Evolutionary conservation across 208 protist genomes (phyloP), one percentile per base, ranked within the genome.

Genomic region (Tritrichomonas musculus): DNA sequence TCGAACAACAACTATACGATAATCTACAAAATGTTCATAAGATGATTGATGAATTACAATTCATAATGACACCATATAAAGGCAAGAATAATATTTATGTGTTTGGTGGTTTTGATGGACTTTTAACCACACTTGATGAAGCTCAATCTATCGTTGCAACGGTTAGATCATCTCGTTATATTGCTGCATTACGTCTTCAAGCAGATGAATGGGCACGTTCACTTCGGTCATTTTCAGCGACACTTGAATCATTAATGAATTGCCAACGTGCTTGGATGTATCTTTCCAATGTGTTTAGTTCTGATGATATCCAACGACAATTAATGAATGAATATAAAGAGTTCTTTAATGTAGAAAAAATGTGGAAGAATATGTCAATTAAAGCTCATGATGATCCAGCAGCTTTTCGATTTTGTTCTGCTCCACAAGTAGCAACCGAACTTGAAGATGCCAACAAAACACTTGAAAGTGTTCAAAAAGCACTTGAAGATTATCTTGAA

Each of bases 381-480:
- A 41, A 64, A 69, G 57, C 88, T 50, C 57, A 69, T 39, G 88
- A 92, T 57, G 57, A 92, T 72, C 88, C 88, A 41, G n/a, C 36
- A 49, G 88, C 88, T 47, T 69, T 92, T 33, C 69, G n/a, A 64
- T 92, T 64, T 64, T 92, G 88, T 41, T 57, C 55, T 25, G 55
- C 50, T 13, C 36, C 50, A 33, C 33, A 69, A 64, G 44, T 47
- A 17, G 22, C 50, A 66, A 33, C 36, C 25, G 44, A 64, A 30
- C 39, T 92, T 9, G 50, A 72, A 30, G 55, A 64, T 30, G 39
- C 36, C 0, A 97, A 97, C 94, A 95, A 94, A 57, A 96, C 97
- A 93, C 95, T 99, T 8, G 98, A 99, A 95, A 94, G 97, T 33
- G 98, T 99, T 93, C 97, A 99, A 95, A 98, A 99, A 96, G 97